phyloP scores from a whole-genome alignment of 768 basidiomycete genomes.

The Suillus luteus region DNA sequence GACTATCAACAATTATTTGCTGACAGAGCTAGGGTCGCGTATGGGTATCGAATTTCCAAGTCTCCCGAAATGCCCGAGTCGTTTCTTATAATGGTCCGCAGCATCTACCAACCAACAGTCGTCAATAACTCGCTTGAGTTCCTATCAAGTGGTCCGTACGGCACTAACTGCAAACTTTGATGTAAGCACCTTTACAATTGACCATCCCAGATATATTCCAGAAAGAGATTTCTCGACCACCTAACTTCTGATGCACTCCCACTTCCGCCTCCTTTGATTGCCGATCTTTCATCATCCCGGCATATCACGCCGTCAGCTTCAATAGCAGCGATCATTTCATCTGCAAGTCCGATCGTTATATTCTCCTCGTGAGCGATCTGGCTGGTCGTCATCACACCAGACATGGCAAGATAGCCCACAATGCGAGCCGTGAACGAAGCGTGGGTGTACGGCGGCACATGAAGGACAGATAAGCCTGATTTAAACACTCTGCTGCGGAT shows the following conservation, averaged over 20 bases:
- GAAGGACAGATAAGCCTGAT: slow-evolving; percentile 79
- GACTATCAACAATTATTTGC: background rate
- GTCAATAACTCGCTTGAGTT: background rate
- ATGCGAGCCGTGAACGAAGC: slow-evolving; percentile 71
- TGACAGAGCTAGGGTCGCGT: background rate
- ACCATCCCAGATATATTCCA: slow-evolving; percentile 76
- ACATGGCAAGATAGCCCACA: slow-evolving; percentile 50
- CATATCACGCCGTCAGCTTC: slow-evolving; percentile 73
- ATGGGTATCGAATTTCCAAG: background rate
- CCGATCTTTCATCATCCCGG: slow-evolving; percentile 63
- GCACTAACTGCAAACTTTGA: background rate
- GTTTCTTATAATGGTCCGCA: background rate
- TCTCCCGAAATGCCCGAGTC: background rate
- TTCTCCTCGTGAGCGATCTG: slow-evolving; percentile 73
- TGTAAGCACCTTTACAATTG: slow-evolving; percentile 33
- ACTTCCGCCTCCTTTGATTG: slow-evolving; percentile 40
- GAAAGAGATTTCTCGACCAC: slow-evolving; percentile 74
- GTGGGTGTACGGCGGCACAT: slow-evolving; percentile 76
- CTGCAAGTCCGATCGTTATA: slow-evolving; percentile 70
- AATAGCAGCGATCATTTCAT: slow-evolving; percentile 76
- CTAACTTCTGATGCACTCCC: slow-evolving; percentile 61
- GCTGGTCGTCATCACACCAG: slow-evolving; percentile 58
- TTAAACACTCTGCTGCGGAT: slow-evolving; percentile 67
- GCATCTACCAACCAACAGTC: background rate
- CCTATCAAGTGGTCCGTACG: background rate